A percentile compares a stretch with the other conserved stretches of the same genome.
phyloP scores from a whole-genome alignment of 2,329 filamentous ascomycete species.

The Penicillium paneum region DNA sequence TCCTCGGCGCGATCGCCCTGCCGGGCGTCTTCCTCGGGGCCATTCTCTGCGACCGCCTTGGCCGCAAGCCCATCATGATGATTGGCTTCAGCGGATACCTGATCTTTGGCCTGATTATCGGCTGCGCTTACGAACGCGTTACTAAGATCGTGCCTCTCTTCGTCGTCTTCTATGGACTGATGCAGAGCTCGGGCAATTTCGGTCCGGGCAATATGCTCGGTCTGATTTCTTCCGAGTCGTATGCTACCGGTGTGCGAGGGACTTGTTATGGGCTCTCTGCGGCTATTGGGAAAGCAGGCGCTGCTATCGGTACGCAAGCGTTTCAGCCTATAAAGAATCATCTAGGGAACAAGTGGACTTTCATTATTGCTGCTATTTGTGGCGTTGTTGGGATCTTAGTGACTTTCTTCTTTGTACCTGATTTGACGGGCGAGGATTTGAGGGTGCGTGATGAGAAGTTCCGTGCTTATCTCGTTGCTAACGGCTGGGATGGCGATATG shows the following conservation, averaged over 20 bases:
- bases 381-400: constrained; percentile 49
- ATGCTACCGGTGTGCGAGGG: constrained; percentile 52
- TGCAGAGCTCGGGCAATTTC: constrained; percentile 51
- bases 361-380: constrained; percentile 53
- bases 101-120: constrained; percentile 53
- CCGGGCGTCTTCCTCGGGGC: constrained; percentile 53
- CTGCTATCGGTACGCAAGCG: constrained; percentile 51
- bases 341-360: constrained; percentile 51
- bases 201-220: constrained; percentile 54
- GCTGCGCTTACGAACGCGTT: constrained; percentile 48
- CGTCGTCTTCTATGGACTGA: constrained; percentile 52
- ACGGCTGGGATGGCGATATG: constrained; percentile 51
- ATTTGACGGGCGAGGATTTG: constrained; percentile 48
- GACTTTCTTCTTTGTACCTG: constrained; percentile 49
- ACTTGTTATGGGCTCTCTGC: constrained; percentile 53
- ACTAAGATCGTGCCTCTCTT: constrained; percentile 52
- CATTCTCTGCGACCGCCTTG: constrained; percentile 48
- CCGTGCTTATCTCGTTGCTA: constrained; percentile 42
- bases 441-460: constrained; percentile 45
- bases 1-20: constrained; percentile 42
- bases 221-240: constrained; percentile 51
- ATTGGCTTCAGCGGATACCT: constrained; percentile 51
- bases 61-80: constrained; percentile 52
- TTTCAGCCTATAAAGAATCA: constrained; percentile 49
- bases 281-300: constrained; percentile 52